Evolutionary conservation across 2,329 filamentous ascomycete genomes (phyloP), one percentile per base, ranked within the genome.

Genomic region (Emmonsiellopsis sp.): DNA sequence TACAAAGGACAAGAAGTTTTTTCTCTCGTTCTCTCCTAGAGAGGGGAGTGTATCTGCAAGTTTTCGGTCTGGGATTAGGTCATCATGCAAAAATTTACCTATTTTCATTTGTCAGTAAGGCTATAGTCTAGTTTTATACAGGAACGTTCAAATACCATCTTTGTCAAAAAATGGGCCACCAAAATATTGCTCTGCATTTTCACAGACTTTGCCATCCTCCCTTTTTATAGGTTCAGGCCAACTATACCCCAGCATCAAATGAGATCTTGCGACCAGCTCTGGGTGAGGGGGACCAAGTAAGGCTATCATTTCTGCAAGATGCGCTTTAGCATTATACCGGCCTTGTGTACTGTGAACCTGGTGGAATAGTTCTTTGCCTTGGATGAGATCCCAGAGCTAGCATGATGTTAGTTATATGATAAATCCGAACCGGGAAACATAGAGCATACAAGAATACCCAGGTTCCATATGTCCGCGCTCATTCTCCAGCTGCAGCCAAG

Each of bases 261-360:
- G 62, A 59, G 63, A 71, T 62, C 66, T 63, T 57, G 63, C 54
- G 52, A 73, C 53, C 7, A 74, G 44, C 53, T 68, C 64, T 53
- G 57, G 62, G 43, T 68, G 70, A 5, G 71, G 71, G 37, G 63
- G 65, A 11, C 71, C 72, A 2, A 75, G 58, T 54, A 75, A 61
- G 15, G 65, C 67, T 51, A 73, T 71, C 63, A 76, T 75, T 56
- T 75, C 64, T 5, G 72, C 70, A 8, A 76, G 55, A 54, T 75
- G 69, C 49, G 61, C 42, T 63, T 66, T 69, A 40, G 67, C 61
- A 60, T 65, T 61, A 46, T 74, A 74, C 26, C 58, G 57, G 55
- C 66, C 66, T 42, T 69, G 30, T 55, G 64, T 40, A 57, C 68
- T 61, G 13, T 50, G 31, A 16, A 54, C 16, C 7, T 52, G 48